These are phyloP conservation scores for Lycium ferocissimum DNA, from an alignment of 257 asterid genomes.

Conservation along the genomic window DNA sequence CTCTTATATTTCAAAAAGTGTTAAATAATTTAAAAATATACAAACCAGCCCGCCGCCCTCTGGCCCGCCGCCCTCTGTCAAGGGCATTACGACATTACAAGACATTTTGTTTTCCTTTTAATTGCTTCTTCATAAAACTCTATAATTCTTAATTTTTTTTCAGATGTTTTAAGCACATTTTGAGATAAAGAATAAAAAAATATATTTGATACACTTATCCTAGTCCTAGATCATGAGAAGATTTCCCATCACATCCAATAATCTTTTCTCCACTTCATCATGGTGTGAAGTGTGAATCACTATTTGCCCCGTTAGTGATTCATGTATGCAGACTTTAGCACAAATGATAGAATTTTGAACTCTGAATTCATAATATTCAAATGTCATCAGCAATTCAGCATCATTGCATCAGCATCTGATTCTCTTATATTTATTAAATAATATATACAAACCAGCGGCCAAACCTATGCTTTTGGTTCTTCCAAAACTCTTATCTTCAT, in stretches of 20 bases:
- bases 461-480: neutral
- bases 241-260: slow-evolving; percentile 1
- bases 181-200: neutral
- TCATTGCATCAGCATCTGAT: too few species aligned
- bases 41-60: too few species aligned
- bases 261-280: slow-evolving; percentile 15
- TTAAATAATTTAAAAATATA: too few species aligned
- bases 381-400: too few species aligned
- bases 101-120: neutral
- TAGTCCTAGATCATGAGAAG: neutral
- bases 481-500: neutral
- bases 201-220: neutral
- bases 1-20: too few species aligned
- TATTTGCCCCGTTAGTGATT: neutral
- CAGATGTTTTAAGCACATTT: neutral
- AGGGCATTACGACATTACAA: neutral
- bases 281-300: neutral
- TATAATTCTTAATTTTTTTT: too few species aligned
- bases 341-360: neutral
- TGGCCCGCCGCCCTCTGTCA: neutral
- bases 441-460: too few species aligned
- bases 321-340: too few species aligned
- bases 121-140: too few species aligned
- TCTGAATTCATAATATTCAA: neutral
- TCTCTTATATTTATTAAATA: too few species aligned